These are phyloP conservation scores for Bassia scoparia DNA, from an alignment of 148 eudicot species.

Conservation along the genomic window DNA sequence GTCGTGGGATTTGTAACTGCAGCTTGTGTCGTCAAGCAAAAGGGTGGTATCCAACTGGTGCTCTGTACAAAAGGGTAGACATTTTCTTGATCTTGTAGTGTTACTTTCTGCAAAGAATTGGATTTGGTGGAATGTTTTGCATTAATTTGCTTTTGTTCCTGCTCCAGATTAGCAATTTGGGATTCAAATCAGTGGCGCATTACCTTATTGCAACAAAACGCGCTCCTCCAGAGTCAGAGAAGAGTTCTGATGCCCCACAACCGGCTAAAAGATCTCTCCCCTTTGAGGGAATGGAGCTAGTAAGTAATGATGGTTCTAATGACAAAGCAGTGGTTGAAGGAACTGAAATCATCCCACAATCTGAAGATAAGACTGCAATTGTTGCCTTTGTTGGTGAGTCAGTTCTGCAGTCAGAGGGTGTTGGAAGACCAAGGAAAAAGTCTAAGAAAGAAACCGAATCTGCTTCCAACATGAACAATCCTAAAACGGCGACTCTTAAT, in stretches of 20 bases:
- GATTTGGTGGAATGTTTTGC: background rate
- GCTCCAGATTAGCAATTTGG: conserved; percentile 54
- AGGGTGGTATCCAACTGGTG: conserved; percentile 89
- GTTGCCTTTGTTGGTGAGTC: background rate
- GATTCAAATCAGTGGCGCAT: conserved; percentile 91
- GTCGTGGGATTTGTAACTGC: conserved; percentile 97
- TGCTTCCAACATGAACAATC: background rate
- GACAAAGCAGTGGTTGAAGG: conserved; percentile 4
- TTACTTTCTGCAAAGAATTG: background rate
- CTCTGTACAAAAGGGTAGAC: conserved; percentile 59
- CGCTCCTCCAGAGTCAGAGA: conserved; percentile 33
- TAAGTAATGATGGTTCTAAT: conserved; percentile 11
- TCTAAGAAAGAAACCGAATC: conserved; percentile 3
- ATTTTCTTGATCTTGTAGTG: background rate
- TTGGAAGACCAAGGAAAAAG: conserved; percentile 16
- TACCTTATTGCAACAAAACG: conserved; percentile 69
- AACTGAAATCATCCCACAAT: conserved; percentile 1
- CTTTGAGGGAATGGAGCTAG: conserved; percentile 40
- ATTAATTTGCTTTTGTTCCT: background rate
- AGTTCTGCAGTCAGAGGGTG: background rate
- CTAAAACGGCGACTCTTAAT: background rate
- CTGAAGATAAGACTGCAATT: conserved; percentile 12
- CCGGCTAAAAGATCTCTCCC: conserved; percentile 66
- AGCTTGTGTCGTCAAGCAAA: conserved; percentile 84
- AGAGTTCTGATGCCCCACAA: conserved; percentile 31